Evolutionary conservation across 805 yeast species (phyloP).

Genomic region (Kuraishia capsulata): DNA sequence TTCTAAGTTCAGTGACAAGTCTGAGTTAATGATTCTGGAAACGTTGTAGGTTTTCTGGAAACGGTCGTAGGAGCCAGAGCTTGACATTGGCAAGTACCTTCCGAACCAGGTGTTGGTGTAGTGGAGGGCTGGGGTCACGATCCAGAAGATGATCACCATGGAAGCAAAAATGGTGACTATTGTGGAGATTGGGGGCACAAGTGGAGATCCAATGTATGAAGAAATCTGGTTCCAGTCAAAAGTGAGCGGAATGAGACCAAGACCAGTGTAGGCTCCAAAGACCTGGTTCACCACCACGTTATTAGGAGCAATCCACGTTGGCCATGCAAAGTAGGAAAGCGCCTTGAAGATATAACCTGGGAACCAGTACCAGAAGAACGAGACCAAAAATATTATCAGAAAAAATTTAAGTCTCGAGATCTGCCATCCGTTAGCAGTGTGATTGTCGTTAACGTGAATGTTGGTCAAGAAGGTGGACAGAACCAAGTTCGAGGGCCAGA

Average conservation of each 20-base stretch:
- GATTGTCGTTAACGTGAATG: constrained; percentile 38
- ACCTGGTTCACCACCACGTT: constrained; percentile 54
- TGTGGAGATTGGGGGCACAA: constrained; percentile 50
- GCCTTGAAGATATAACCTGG: constrained; percentile 54
- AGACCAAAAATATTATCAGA: constrained; percentile 24
- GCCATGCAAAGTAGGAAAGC: constrained; percentile 52
- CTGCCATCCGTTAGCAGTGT: constrained; percentile 53
- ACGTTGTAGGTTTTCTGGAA: constrained; percentile 1
- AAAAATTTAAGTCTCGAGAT: constrained; percentile 44
- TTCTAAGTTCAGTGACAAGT: background rate
- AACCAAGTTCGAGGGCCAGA: constrained; percentile 66
- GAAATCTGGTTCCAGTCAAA: constrained; percentile 64
- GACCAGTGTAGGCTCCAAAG: constrained; percentile 55
- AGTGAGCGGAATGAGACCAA: constrained; percentile 56
- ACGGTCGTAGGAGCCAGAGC: constrained; percentile 1
- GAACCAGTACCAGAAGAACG: constrained; percentile 46
- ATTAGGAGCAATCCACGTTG: constrained; percentile 55
- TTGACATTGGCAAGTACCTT: constrained; percentile 13
- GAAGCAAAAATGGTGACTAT: constrained; percentile 29
- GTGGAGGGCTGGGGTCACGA: constrained; percentile 44
- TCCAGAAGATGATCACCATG: constrained; percentile 39
- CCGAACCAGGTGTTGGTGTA: constrained; percentile 41
- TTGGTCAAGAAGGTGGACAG: constrained; percentile 46
- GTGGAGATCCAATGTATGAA: constrained; percentile 37
- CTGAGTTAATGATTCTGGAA: background rate